Evolutionary conservation across 441 rosid species (phyloP), one percentile per base, ranked within the genome.

Genomic region (California macrophylla): DNA sequence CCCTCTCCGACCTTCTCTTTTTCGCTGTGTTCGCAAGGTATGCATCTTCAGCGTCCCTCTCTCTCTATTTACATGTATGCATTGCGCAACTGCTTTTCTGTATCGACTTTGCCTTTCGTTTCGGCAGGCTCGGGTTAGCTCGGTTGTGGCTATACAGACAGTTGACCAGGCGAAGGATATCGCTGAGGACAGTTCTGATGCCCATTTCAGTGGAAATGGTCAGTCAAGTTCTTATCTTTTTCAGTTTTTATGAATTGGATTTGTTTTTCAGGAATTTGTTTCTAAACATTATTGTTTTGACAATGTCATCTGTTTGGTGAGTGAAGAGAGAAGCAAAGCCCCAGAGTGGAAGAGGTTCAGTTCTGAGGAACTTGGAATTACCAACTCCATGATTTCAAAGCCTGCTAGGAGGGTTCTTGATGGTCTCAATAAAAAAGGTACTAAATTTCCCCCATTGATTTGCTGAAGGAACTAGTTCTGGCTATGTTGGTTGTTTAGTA

Each of bases 381-480:
- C 81, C 71, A 78, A 73, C 71, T 81, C 89, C 13, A 85, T 74
- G 82, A 85, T 92, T 63, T 74, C 87, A 54, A 79, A 52, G 54
- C 83, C 96, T 30, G 85, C 96, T 0, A 85, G 75, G 71, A 80
- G 78, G 78, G 96, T 92, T 75, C 96, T 92, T 70, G 80, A 79
- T 72, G 89, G 80, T 21, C 90, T 92, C 67, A 88, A 81, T 78
- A 76, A 45, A 47, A 83, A 74, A 83, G 97, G 97, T 91, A 6
- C 4, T 32, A 26, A 45, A 61, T 25, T 25, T 6, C 5, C 61
- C 1, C 8, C 6, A 10, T 7, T 54, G 25, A 16, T 18, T 18
- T 54, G 10, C 9, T 16, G 9, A 50, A 4, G 58, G 9, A 24
- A 50, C 58, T 50, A 50, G 23, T 50, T 50, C 23, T 40, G 50